Conservation (phyloP, 2,329 filamentous ascomycete genomes). For the Myriangium duriaei region DNA sequence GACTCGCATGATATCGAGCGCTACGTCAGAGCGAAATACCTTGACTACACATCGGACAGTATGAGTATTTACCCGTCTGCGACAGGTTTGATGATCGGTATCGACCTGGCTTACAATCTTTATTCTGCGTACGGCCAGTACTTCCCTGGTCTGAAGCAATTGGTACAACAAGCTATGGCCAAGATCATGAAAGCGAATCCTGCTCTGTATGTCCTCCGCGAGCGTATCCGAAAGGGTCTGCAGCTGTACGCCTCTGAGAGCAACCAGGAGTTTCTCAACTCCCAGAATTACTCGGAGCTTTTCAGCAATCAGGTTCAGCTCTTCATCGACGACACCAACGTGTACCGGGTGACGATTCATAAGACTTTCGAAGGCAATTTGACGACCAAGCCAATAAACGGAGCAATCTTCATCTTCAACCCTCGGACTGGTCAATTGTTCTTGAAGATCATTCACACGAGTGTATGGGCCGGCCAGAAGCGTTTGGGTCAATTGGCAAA, state of each 20-base stretch:
- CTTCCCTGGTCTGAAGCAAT: constrained; percentile 91
- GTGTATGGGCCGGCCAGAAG: constrained; percentile 98
- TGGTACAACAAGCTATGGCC: constrained; percentile 96
- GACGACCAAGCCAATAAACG: constrained; percentile 98
- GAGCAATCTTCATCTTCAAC: constrained; percentile 99
- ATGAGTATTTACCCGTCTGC: constrained; percentile 98
- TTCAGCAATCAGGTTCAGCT: constrained; percentile 99
- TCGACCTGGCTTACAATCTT: constrained; percentile 94
- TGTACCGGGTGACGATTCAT: constrained; percentile 98
- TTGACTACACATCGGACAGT: constrained; percentile 97
- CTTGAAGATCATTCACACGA: constrained; percentile 98
- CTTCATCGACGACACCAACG: constrained; percentile 98
- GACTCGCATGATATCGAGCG: constrained; percentile 98
- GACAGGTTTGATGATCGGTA: constrained; percentile 93
- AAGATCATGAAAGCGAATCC: constrained; percentile 99
- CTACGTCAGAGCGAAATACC: constrained; percentile 93
- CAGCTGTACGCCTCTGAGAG: constrained; percentile 97
- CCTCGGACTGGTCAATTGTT: constrained; percentile 96
- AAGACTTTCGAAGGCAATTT: constrained; percentile 99
- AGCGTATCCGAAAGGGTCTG: constrained; percentile 96
- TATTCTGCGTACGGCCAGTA: constrained; percentile 98
- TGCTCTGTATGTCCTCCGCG: constrained; percentile 85
- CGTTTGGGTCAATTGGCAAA: constrained; percentile 96
- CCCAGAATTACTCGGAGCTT: constrained; percentile 96
- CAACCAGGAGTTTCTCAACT: constrained; percentile 98